Conservation (phyloP, 306 rosid genomes). For the Cucurbita ficifolia region DNA sequence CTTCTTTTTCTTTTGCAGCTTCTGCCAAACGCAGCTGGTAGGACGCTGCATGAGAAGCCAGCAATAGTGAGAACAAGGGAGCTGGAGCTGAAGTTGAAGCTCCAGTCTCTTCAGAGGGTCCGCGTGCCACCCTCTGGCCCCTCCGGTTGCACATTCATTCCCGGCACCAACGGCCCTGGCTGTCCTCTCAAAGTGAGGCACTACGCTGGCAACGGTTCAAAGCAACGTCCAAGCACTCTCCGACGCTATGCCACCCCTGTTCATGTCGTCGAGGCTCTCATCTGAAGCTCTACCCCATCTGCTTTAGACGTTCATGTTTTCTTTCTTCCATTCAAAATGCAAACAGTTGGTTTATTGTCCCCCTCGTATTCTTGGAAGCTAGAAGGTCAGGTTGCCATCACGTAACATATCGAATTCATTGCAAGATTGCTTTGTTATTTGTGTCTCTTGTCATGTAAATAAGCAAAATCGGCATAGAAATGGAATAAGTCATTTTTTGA, state of each 20-base stretch:
- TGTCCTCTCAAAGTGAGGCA: conserved; percentile 42
- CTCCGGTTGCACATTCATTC: conserved; percentile 61
- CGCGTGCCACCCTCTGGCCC: conserved; percentile 39
- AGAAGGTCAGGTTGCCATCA: not conserved
- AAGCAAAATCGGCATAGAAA: not conserved
- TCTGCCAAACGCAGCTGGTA: conserved; percentile 26
- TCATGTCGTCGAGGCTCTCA: not conserved
- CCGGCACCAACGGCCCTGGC: conserved; percentile 37
- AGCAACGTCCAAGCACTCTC: not conserved
- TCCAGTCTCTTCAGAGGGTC: conserved; percentile 48
- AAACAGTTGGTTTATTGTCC: not conserved
- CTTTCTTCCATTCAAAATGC: not conserved
- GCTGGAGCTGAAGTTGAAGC: not conserved
- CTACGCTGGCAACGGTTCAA: not conserved
- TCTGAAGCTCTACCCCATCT: not conserved
- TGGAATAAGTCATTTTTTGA: no score
- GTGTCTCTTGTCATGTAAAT: not conserved
- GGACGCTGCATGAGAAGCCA: conserved; percentile 16
- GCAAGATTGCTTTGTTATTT: not conserved
- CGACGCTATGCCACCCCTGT: not conserved
- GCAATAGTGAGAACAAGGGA: not conserved
- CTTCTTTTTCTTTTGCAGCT: conserved; percentile 25
- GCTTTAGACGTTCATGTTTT: not conserved
- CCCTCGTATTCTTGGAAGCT: not conserved
- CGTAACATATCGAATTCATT: conserved; percentile 2